Evolutionary conservation across 2,329 filamentous ascomycete species (phyloP).

Genomic region (Metarhizium rileyi): DNA sequence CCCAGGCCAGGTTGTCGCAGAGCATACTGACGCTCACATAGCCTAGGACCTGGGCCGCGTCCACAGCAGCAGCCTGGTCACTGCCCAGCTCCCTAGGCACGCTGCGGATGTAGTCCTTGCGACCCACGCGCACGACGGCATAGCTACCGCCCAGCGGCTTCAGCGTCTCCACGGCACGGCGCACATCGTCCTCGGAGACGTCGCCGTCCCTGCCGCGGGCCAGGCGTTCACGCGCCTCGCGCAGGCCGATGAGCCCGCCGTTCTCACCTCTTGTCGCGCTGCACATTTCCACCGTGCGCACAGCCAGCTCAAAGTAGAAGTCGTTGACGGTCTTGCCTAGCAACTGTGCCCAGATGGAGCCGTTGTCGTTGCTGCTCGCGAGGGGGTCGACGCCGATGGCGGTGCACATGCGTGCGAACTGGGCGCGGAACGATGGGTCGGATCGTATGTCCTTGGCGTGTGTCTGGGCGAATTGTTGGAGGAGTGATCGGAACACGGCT

Average conservation of each 20-base stretch:
- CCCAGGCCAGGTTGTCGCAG: conserved; percentile 77
- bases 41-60: conserved; percentile 81
- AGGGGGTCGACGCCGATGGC: conserved; percentile 94
- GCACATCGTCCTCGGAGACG: conserved; percentile 86
- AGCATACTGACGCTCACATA: conserved; percentile 88
- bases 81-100: conserved; percentile 92
- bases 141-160: conserved; percentile 84
- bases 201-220: conserved; percentile 64
- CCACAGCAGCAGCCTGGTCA: conserved; percentile 85
- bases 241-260: conserved; percentile 78
- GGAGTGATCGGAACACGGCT: conserved; percentile 86
- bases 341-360: conserved; percentile 83
- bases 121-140: conserved; percentile 72
- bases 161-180: conserved; percentile 78
- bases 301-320: conserved; percentile 96
- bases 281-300: conserved; percentile 91
- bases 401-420: conserved; percentile 97
- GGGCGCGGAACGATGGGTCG: conserved; percentile 86
- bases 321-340: conserved; percentile 89
- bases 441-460: conserved; percentile 95
- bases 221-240: conserved; percentile 70
- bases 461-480: conserved; percentile 90
- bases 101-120: conserved; percentile 78
- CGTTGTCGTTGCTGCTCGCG: conserved; percentile 36
- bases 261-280: conserved; percentile 80